Evolutionary conservation across 2,329 filamentous ascomycete genomes (phyloP).

Genomic region (Calonectria pseudoreteaudii): DNA sequence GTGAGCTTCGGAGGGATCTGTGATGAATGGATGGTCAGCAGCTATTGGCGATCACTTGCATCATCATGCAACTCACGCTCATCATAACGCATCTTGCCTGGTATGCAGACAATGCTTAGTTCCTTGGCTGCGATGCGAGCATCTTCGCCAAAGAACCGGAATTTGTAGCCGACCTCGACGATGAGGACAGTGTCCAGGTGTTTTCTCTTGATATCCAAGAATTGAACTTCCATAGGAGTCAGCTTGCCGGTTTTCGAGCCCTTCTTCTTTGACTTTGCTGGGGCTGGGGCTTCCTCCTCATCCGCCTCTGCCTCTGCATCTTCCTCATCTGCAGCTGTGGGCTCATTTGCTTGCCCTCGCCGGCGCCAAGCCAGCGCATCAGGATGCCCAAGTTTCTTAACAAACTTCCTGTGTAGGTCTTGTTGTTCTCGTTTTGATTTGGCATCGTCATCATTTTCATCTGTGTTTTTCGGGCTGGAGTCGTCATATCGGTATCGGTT

Average conservation of each 20-base stretch:
- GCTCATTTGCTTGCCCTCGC: conserved; percentile 66
- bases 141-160: conserved; percentile 96
- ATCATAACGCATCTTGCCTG: conserved; percentile 93
- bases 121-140: conserved; percentile 89
- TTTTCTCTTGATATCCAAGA: conserved; percentile 92
- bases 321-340: conserved; percentile 65
- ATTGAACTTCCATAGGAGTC: conserved; percentile 93
- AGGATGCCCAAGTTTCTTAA: conserved; percentile 88
- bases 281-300: conserved; percentile 61
- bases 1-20: conserved; percentile 90
- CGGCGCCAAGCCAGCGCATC: conserved; percentile 80
- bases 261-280: conserved; percentile 73
- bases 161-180: conserved; percentile 98
- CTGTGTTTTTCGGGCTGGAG: conserved; percentile 52
- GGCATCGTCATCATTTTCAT: conserved; percentile 60
- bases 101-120: conserved; percentile 95
- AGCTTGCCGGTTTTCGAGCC: conserved; percentile 79
- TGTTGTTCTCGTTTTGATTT: conserved; percentile 70
- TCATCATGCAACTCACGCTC: conserved; percentile 68
- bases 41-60: background rate
- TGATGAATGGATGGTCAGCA: conserved; percentile 9
- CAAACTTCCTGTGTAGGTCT: conserved; percentile 84
- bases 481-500: conserved; percentile 64
- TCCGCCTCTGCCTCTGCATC: conserved; percentile 69
- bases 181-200: conserved; percentile 91